Percentiles rank a stretch among this genome's conserved stretches.
Evolutionary conservation across 208 protist species (phyloP).

Genomic region (Histomonas meleagridis): DNA sequence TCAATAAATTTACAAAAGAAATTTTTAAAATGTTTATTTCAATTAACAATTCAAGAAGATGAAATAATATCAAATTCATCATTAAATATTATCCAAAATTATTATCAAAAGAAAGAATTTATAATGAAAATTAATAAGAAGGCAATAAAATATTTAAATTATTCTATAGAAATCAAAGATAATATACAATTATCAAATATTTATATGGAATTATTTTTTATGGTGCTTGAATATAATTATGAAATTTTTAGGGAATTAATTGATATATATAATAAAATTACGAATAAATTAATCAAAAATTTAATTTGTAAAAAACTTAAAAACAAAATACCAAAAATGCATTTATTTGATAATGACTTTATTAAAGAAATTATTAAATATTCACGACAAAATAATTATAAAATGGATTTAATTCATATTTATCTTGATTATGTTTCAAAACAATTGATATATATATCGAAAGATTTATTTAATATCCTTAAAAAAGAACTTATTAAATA

Average conservation of each 20-base stretch:
- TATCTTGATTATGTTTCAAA: neutral
- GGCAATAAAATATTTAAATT: neutral
- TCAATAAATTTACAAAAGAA: neutral
- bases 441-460: neutral
- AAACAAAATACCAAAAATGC: neutral
- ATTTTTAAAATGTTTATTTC: neutral
- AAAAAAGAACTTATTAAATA: neutral
- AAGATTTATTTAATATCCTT: neutral
- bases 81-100: neutral
- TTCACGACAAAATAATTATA: neutral
- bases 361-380: neutral
- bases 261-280: neutral
- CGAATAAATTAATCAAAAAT: neutral
- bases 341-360: neutral
- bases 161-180: neutral
- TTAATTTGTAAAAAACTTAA: neutral
- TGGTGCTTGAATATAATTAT: neutral
- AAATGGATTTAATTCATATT: neutral
- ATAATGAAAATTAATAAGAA: neutral
- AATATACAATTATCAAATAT: neutral
- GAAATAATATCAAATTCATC: neutral
- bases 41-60: neutral
- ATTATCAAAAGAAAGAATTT: neutral
- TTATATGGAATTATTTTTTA: neutral
- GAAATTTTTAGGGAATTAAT: neutral